Percentiles rank a stretch among this genome's conserved stretches.
These are phyloP conservation scores for sorghum (Sorghum bicolor) DNA, from an alignment of 176 grass and related monocot genomes.

Conservation along the genomic window DNA sequence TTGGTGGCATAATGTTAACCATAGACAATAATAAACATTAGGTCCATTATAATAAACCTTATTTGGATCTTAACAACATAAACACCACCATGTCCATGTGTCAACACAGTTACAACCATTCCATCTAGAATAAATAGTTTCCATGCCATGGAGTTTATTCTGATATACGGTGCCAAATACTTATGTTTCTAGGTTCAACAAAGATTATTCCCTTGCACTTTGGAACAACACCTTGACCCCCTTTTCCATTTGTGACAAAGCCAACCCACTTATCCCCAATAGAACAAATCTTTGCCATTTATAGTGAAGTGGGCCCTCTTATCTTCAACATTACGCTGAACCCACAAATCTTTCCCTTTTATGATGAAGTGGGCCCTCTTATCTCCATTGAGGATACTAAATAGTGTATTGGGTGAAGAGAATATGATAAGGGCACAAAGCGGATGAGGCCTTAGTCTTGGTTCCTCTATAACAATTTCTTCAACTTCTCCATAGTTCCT, in stretches of 20 bases:
- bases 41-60: neutral
- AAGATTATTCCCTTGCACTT: neutral
- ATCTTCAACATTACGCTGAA: neutral
- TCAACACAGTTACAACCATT: neutral
- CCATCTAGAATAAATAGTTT: neutral
- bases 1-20: neutral
- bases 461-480: neutral
- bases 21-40: neutral
- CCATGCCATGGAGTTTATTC: neutral
- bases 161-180: neutral
- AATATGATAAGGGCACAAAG: neutral
- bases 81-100: neutral
- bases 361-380: neutral
- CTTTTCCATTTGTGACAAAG: neutral
- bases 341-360: neutral
- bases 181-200: neutral
- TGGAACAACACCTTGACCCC: neutral
- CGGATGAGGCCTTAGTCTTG: neutral
- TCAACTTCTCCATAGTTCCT: neutral
- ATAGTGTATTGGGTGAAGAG: neutral
- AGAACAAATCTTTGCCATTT: neutral
- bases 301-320: neutral
- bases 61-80: neutral
- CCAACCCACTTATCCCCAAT: neutral
- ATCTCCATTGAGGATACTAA: neutral